phyloP scores from a whole-genome alignment of 2,329 filamentous ascomycete species.

The Myriosclerotinia scirpicola region DNA sequence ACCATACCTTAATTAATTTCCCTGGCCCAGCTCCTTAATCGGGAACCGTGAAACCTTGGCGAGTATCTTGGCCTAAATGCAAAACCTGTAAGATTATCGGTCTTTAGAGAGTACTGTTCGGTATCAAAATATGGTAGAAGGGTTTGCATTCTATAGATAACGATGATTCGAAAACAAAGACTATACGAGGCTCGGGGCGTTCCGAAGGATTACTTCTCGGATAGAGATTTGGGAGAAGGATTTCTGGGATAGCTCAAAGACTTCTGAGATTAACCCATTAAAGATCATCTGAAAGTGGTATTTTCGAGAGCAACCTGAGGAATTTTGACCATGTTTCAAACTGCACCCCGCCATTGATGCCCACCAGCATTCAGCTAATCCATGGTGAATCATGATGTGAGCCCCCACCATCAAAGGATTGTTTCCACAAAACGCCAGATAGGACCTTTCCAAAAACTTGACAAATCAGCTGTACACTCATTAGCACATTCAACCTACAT shows the following conservation, averaged over 20 bases:
- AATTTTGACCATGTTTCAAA: not conserved
- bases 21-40: constrained; percentile 7
- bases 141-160: not conserved
- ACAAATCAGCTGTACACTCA: constrained; percentile 3
- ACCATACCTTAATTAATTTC: constrained; percentile 11
- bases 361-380: not conserved
- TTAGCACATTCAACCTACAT: not conserved
- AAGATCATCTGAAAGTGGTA: not conserved
- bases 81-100: not conserved
- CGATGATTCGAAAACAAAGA: not conserved
- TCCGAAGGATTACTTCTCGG: not conserved
- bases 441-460: not conserved
- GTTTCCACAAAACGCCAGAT: constrained; percentile 1
- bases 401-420: not conserved
- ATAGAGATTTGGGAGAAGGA: not conserved
- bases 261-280: not conserved
- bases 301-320: not conserved
- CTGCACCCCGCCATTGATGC: not conserved
- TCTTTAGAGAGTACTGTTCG: not conserved
- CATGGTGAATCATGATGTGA: not conserved
- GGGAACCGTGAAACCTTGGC: constrained; percentile 6
- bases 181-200: not conserved
- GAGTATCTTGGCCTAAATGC: not conserved
- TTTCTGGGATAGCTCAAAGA: not conserved
- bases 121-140: not conserved